Base-by-base conservation (phyloP, 2,329 filamentous ascomycete genomes). In the Huntiella bhutanensis region DNA sequence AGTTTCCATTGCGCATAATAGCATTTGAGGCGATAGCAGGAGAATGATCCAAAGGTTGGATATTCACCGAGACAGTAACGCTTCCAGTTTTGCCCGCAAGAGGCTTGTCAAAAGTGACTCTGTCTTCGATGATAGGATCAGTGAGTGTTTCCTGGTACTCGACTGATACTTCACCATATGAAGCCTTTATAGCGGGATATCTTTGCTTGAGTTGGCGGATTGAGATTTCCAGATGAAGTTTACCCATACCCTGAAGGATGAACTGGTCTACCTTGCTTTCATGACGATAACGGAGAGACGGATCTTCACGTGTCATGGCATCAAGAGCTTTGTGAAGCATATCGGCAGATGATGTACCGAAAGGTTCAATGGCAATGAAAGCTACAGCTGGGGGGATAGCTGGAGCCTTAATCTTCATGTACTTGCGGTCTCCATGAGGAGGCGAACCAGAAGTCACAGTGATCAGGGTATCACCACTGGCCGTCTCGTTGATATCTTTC, bases 261-360 rank as follows among this genome's bases (percentile, higher is more conserved):
- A 91, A 95, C 56, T 94, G 86, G 2, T 91, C 91, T 1, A 84
- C 87, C 59, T 95, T 91, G 51, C 88, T 77, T 55, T 96, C 84
- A 28, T 83, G 69, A 33, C 71, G 82, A 58, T 93, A 82, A 48
- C 91, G 76, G 16, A 98, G 66, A 59, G 86, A 95, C 0, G 91
- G 91, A 55, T 98, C 91, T 64, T 98, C 91, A 54, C 91, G 71
- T 0, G 93, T 73, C 4, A 94, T 71, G 42, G 91, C 74, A 4
- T 76, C 72, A 4, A 98, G 66, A 1, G 81, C 80, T 4, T 80
- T 75, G 47, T 83, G 75, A 4, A 98, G 73, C 49, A 80, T 73
- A 54, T 86, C 87, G 54, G 86, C 82, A 53, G 87, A 85, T 32
- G 80, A 72, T 32, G 83, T 65, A 54, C 83, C 80, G 53, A 85